Percentiles rank a stretch among this genome's conserved stretches.
Evolutionary conservation across 352 stramenopile species (phyloP).

Genomic region (Globisporangium canariense): DNA sequence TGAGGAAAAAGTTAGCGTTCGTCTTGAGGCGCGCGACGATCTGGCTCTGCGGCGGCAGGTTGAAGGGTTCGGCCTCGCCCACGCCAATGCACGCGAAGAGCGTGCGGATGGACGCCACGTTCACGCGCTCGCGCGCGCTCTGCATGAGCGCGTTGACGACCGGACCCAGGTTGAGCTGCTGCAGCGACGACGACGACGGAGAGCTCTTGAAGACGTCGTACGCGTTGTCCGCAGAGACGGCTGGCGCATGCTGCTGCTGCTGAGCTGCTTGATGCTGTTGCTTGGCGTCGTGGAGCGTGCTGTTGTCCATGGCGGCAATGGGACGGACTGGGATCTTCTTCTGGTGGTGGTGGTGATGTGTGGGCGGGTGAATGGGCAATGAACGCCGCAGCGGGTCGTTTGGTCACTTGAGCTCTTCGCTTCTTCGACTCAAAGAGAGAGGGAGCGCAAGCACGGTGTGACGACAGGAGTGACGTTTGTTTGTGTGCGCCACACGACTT

Average conservation of each 20-base stretch:
- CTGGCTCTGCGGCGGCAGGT: conserved; percentile 41
- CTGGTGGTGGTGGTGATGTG: not conserved
- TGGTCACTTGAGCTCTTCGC: not conserved
- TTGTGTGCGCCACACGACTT: no score
- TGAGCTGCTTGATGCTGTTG: not conserved
- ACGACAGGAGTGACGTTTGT: no score
- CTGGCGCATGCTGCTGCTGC: not conserved
- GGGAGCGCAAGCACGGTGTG: not conserved
- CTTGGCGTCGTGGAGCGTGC: conserved; percentile 13
- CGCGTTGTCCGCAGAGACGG: not conserved
- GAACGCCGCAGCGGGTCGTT: not conserved
- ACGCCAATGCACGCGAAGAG: conserved; percentile 64
- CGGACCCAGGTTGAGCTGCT: conserved; percentile 26
- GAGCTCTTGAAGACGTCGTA: conserved; percentile 11
- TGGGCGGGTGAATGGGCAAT: not conserved
- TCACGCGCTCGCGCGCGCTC: conserved; percentile 39
- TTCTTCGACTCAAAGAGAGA: not conserved
- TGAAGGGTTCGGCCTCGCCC: conserved; percentile 61
- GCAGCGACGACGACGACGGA: conserved; percentile 10
- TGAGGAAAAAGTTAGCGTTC: conserved; percentile 71
- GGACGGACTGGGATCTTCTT: not conserved
- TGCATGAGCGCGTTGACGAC: conserved; percentile 32
- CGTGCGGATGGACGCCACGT: conserved; percentile 43
- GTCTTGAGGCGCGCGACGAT: conserved; percentile 53
- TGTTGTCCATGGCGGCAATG: conserved; percentile 16